Percentiles rank a stretch among this genome's conserved stretches.
phyloP scores from a whole-genome alignment of 2,329 filamentous ascomycete genomes.

The Talaromyces atroroseus region DNA sequence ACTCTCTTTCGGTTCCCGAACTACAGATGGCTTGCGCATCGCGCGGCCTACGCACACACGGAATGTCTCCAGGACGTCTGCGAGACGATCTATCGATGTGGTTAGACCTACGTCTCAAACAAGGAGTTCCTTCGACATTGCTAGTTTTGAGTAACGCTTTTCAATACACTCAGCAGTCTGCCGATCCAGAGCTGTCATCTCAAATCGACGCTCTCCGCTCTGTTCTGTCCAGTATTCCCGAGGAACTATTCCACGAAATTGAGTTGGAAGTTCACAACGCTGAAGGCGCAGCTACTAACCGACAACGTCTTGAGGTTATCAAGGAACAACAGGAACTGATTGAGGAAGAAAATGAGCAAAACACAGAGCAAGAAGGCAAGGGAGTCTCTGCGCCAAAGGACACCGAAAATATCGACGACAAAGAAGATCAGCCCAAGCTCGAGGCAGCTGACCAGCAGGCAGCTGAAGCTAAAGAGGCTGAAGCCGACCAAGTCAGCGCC shows the following conservation, averaged over 20 bases:
- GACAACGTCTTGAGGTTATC: constrained; percentile 94
- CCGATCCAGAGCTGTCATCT: constrained; percentile 73
- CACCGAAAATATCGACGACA: constrained; percentile 88
- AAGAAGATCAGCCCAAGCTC: constrained; percentile 57
- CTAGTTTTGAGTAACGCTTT: constrained; percentile 96
- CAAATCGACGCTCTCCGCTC: constrained; percentile 92
- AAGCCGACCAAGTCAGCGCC: constrained; percentile 34
- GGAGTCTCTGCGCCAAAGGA: constrained; percentile 75
- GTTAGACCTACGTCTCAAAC: constrained; percentile 87
- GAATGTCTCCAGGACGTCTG: constrained; percentile 80
- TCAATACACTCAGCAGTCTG: constrained; percentile 75
- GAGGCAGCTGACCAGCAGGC: constrained; percentile 49
- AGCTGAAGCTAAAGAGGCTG: constrained; percentile 40
- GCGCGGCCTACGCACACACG: constrained; percentile 86
- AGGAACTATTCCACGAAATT: constrained; percentile 98
- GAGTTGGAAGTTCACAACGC: constrained; percentile 96
- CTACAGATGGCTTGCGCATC: constrained; percentile 87
- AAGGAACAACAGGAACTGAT: constrained; percentile 98
- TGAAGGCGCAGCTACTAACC: constrained; percentile 96
- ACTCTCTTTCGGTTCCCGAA: constrained; percentile 86
- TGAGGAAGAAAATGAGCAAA: constrained; percentile 92
- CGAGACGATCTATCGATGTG: constrained; percentile 88
- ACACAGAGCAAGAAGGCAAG: constrained; percentile 69
- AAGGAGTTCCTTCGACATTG: constrained; percentile 93
- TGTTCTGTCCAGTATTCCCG: constrained; percentile 88